Percentiles rank a stretch among this genome's conserved stretches.
These are phyloP conservation scores for Xylaria sp. DNA, from an alignment of 2,329 filamentous ascomycete species.

Conservation along the genomic window DNA sequence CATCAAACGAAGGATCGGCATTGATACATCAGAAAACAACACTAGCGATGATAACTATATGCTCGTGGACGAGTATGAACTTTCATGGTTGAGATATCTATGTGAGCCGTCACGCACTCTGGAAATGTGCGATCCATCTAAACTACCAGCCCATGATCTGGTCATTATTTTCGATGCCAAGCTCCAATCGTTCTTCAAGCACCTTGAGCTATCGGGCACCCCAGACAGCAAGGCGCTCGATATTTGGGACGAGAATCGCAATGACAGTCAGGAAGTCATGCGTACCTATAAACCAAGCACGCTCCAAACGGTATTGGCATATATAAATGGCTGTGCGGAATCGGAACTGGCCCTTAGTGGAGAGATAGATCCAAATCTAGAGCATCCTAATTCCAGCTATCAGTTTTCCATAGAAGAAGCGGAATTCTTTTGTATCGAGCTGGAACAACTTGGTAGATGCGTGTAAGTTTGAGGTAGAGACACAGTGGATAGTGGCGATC, in stretches of 20 bases:
- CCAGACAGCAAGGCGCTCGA: conserved; percentile 20
- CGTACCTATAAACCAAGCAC: conserved; percentile 23
- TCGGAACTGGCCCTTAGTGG: conserved; percentile 22
- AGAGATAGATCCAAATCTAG: conserved; percentile 23
- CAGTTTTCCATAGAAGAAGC: conserved; percentile 48
- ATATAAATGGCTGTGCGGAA: conserved; percentile 46
- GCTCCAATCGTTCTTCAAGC: conserved; percentile 45
- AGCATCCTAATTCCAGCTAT: conserved; percentile 46
- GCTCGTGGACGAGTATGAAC: conserved; percentile 44
- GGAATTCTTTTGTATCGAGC: conserved; percentile 30
- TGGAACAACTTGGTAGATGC: conserved; percentile 42
- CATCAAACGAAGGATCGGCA: conserved; percentile 38
- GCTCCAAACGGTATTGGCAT: conserved; percentile 39
- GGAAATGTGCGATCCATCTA: conserved; percentile 45
- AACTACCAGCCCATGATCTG: conserved; percentile 43
- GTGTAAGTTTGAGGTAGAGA: conserved; percentile 42
- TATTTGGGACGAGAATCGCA: conserved; percentile 31
- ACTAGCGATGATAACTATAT: conserved; percentile 28
- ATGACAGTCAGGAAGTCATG: conserved; percentile 16
- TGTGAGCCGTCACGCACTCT: conserved; percentile 47
- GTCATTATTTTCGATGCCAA: conserved; percentile 47
- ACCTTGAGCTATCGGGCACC: conserved; percentile 26
- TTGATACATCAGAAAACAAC: conserved; percentile 30
- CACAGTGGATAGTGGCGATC: background rate
- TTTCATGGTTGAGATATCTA: conserved; percentile 45